Evolutionary conservation across 108 stramenopile species (phyloP).

Genomic region (Conticribra weissflogii): DNA sequence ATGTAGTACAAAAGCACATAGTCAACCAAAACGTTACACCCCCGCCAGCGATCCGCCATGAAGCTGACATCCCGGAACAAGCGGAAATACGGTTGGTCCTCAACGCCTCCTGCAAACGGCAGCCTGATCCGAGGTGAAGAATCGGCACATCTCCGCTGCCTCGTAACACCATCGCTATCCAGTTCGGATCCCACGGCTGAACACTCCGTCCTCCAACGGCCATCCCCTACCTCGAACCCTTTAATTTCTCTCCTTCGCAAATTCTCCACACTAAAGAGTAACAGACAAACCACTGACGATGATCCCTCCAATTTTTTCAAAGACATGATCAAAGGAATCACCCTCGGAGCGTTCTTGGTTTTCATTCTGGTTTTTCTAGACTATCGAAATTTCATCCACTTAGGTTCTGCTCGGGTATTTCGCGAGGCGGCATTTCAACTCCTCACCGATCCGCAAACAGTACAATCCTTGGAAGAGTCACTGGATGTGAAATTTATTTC

Average conservation of each 20-base stretch:
- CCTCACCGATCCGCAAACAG: slow-evolving; percentile 2
- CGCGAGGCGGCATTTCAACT: not conserved
- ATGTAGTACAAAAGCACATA: no score
- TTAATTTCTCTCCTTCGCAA: not conserved
- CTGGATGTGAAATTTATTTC: slow-evolving; percentile 5
- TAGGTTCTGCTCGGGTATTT: not conserved
- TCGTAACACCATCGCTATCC: no score
- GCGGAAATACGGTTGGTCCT: no score
- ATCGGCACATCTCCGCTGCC: no score
- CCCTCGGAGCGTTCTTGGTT: slow-evolving; percentile 1
- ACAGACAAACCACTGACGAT: not conserved
- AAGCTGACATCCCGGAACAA: no score
- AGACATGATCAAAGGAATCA: not conserved
- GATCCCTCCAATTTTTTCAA: not conserved
- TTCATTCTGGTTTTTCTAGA: not conserved
- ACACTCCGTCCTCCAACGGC: no score
- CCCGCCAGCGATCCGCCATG: no score
- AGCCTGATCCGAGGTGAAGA: no score
- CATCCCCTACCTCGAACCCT: not conserved
- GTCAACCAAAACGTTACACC: no score
- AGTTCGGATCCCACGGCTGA: no score
- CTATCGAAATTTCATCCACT: not conserved
- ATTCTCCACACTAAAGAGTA: not conserved
- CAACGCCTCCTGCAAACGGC: no score
- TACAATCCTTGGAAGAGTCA: not conserved